Evolutionary conservation across 768 basidiomycete species (phyloP), one percentile per base, ranked within the genome.

Genomic region (Leucocoprinus leucothites): DNA sequence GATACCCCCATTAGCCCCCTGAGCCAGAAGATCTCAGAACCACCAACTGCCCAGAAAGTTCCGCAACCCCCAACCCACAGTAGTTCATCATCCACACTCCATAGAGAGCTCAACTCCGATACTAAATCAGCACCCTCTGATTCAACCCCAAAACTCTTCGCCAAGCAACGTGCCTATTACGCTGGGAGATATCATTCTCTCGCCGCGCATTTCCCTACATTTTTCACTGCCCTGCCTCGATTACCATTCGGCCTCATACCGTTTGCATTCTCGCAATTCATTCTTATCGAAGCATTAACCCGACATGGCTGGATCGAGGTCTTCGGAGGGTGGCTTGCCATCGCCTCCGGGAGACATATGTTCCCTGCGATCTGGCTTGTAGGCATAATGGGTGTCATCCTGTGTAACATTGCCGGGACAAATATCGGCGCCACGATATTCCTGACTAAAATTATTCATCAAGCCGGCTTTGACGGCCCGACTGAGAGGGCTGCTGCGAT

Each of bases 201-300:
- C 28, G 41, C 71, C 31, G 57, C 54, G 18, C 74, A 75, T 42
- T 91, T 91, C 66, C 93, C 92, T 0, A 94, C 89, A 1, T 75
- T 88, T 58, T 76, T 79, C 65, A 81, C 80, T 9, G 81, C 84
- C 19, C 71, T 86, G 19, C 78, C 82, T 0, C 81, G 86, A 18
- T 75, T 95, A 0, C 95, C 94, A 0, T 84, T 94, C 57, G 79
- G 84, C 11, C 82, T 97, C 6, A 74, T 97, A 14, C 92, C 92
- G 0, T 98, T 98, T 64, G 91, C 94, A 0, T 94, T 98, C 65
- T 86, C 89, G 0, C 93, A 95, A 69, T 98, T 98, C 72, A 92
- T 98, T 60, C 82, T 98, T 54, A 91, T 96, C 56, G 89, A 95
- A 65, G 89, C 80, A 0, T 79, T 98, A 5, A 77, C 84, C 11